These are phyloP conservation scores for Leccinum subfulvum DNA, from an alignment of 1,284 basidiomycete genomes.

Conservation along the genomic window DNA sequence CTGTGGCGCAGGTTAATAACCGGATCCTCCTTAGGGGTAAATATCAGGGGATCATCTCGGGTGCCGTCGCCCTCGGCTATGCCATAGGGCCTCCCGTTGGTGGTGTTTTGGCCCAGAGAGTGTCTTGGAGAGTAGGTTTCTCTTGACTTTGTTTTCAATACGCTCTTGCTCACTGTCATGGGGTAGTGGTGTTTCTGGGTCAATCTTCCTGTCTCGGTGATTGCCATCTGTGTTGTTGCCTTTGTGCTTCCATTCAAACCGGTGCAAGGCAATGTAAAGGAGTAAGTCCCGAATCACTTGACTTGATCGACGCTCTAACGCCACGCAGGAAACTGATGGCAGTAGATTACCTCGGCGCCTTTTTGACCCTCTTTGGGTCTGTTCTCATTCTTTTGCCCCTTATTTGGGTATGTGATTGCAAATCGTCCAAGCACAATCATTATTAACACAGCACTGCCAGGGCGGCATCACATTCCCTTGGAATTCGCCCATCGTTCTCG, in stretches of 20 bases:
- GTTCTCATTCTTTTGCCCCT: slow-evolving; percentile 66
- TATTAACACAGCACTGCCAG: slow-evolving; percentile 32
- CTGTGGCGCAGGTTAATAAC: background rate
- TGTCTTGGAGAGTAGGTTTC: slow-evolving; percentile 57
- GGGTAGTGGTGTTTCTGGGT: slow-evolving; percentile 66
- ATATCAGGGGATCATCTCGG: slow-evolving; percentile 63
- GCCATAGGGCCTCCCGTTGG: slow-evolving; percentile 59
- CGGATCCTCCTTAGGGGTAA: slow-evolving; percentile 45
- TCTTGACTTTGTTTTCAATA: background rate
- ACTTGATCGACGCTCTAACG: slow-evolving; percentile 1
- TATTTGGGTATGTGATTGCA: slow-evolving; percentile 57
- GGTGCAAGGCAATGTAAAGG: slow-evolving; percentile 56
- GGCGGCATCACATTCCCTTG: slow-evolving; percentile 71
- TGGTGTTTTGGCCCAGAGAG: slow-evolving; percentile 55
- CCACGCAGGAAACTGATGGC: slow-evolving; percentile 57
- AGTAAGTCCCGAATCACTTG: slow-evolving; percentile 28
- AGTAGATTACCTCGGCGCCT: slow-evolving; percentile 64
- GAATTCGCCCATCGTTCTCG: slow-evolving; percentile 63
- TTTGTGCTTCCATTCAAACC: slow-evolving; percentile 66
- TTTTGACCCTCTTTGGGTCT: slow-evolving; percentile 61
- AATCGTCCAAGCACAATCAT: background rate
- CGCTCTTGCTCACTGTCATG: background rate
- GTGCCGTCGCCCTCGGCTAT: slow-evolving; percentile 43
- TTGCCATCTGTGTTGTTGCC: slow-evolving; percentile 52
- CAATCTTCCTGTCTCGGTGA: slow-evolving; percentile 57